These are phyloP conservation scores for Didymella keratinophila DNA, from an alignment of 2,329 filamentous ascomycete genomes.

Conservation along the genomic window DNA sequence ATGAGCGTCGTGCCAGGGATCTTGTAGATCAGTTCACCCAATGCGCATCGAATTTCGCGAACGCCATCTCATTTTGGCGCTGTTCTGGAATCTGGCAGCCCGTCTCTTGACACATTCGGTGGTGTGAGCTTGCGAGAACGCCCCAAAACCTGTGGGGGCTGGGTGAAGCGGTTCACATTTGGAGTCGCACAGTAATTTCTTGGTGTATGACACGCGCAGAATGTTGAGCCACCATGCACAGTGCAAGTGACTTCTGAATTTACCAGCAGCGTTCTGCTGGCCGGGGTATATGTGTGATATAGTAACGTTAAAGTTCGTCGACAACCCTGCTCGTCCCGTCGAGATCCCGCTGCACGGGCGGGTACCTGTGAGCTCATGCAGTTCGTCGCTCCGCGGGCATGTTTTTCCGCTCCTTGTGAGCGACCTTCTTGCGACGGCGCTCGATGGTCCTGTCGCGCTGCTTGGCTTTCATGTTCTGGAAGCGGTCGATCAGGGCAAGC, in stretches of 20 bases:
- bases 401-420: conserved; percentile 78
- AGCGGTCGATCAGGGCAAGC: conserved; percentile 78
- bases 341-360: conserved; percentile 18
- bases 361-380: conserved; percentile 28
- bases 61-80: conserved; percentile 26
- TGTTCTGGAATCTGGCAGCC: conserved; percentile 11
- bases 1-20: conserved; percentile 34
- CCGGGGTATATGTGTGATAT: conserved; percentile 17
- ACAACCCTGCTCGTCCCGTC: conserved; percentile 18
- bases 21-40: conserved; percentile 37
- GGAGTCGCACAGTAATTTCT: conserved; percentile 3
- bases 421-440: conserved; percentile 87
- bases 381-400: conserved; percentile 56
- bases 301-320: conserved; percentile 13
- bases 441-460: conserved; percentile 87
- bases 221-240: conserved; percentile 7
- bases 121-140: conserved; percentile 16
- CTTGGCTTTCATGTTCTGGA: conserved; percentile 81
- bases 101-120: conserved; percentile 15
- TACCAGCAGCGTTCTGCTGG: conserved; percentile 6
- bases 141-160: conserved; percentile 18
- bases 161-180: conserved; percentile 2
- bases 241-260: conserved; percentile 5
- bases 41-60: conserved; percentile 35
- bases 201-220: background rate